Evolutionary conservation across 169 alveolate genomes (phyloP).

Genomic region (Plasmodium inui): DNA sequence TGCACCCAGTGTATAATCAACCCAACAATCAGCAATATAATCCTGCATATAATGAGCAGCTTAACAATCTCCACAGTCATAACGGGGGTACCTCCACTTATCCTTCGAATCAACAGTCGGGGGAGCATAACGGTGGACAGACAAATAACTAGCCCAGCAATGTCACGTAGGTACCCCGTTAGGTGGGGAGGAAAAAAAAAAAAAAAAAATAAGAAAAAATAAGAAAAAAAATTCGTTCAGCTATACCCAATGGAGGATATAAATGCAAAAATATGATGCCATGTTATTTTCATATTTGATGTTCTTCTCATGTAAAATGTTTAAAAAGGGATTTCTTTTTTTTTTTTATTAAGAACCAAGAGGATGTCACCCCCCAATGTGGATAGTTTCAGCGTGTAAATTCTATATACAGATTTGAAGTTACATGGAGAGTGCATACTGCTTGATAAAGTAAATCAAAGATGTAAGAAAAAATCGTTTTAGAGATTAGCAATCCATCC

Average conservation of each 20-base stretch:
- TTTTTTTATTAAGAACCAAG: no score
- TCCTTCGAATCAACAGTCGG: background rate
- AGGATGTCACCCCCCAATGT: background rate
- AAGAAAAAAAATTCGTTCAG: background rate
- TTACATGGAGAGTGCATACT: background rate
- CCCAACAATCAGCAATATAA: constrained; percentile 56
- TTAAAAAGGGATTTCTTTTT: background rate
- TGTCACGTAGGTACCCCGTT: background rate
- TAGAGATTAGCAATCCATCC: background rate
- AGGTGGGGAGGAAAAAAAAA: background rate
- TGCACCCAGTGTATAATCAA: constrained; percentile 6
- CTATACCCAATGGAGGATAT: background rate
- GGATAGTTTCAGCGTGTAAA: background rate
- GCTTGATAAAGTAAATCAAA: background rate
- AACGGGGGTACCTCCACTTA: background rate
- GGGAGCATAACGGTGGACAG: background rate
- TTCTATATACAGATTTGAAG: background rate
- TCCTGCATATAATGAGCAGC: constrained; percentile 41
- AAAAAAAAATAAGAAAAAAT: no score
- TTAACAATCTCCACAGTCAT: constrained; percentile 20
- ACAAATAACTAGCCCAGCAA: background rate
- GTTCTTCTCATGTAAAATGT: background rate
- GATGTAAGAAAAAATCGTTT: background rate
- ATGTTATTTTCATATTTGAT: background rate
- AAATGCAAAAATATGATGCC: background rate